Evolutionary conservation across 2,329 filamentous ascomycete species (phyloP), one percentile per base, ranked within the genome.

Genomic region (Raffaelea arxii): DNA sequence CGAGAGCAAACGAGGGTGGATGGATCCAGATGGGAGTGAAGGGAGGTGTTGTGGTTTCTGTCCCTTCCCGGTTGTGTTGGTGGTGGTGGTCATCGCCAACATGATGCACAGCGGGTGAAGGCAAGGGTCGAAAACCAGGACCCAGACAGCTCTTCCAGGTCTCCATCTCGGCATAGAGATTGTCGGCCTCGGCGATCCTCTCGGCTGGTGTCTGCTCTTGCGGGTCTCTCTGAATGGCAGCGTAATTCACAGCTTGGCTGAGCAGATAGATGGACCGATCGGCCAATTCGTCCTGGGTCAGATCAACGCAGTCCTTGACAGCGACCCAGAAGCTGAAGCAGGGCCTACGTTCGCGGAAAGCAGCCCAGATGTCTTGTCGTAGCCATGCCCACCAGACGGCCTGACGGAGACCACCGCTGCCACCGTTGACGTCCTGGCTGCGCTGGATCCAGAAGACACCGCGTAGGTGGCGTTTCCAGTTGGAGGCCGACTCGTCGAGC

Each of bases 331-430:
- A 78, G 27, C 69, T 80, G 50, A 80, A 69, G 3, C 71, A 70
- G 7, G 70, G 66, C 4, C 79, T 63, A 21, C 68, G 66, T 55
- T 81, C 77, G 1, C 76, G 68, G 51, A 81, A 80, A 0, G 78
- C 78, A 2, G 76, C 78, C 78, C 78, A 82, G 0, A 78, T 68
- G 55, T 83, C 79, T 55, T 83, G 79, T n/a, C 76, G 65, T 4
- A 82, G 62, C 79, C 78, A 83, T 1, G 73, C 71, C 78, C 79
- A 83, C 79, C 78, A 82, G 0, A 77, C 74, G 0, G 77, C 73
- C 51, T 74, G 70, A 37, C 73, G 66, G 0, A 82, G 62, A 0
- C 77, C 75, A 0, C 72, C 70, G 1, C 70, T 73, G 43, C 76
- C 76, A 2, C 77, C 78, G 46, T 82, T 69, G 39, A 79, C 78